Evolutionary conservation across 768 basidiomycete genomes (phyloP), one percentile per base, ranked within the genome.

Genomic region (Boletellus emodensis): DNA sequence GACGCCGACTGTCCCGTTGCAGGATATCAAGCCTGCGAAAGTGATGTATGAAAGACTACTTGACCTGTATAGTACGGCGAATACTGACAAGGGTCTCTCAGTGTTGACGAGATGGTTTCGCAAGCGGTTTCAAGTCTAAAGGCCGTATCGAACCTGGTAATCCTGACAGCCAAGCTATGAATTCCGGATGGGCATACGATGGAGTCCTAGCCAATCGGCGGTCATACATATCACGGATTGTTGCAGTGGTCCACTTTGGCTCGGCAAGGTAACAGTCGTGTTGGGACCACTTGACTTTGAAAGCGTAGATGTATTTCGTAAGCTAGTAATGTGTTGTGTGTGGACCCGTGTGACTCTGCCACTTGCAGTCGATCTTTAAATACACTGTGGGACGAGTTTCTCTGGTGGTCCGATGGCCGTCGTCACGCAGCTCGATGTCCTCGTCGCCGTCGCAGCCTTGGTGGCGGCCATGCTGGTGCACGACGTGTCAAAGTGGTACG

Each of bases 1-100:
- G 22, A 57, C 41, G 28, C 18, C 10, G 11, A 36, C 17, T 43
- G 43, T 37, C 41, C 14, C 13, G 20, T 35, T 42, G 9, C 46
- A 83, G 81, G 87, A 91, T 39, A 81, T 94, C 63, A 86, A 89
- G 63, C 84, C 90, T 1, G 93, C 92, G 5, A 87, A 85, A 65
- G 80, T 81, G 51, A 94, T 94, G 87, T 88, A 58, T 66, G 83
- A 20, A n/a, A 20, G 24, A 36, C 17, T 32, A 17, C 18, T 37
- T 45, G 48, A 24, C 40, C 26, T 20, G 40, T 20, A 20, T 32
- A 10, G 8, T 58, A 43, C 46, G 6, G 43, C 20, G 34, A 32
- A 41, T 49, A 24, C 39, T 64, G n/a, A 60, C 47, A 52, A 33
- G n/a, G 13, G 15, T 41, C 20, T 6, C 39, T 1, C 49, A 89